Evolutionary conservation across 73 alveolate species (phyloP).

Genomic region (Loxodes magnus): DNA sequence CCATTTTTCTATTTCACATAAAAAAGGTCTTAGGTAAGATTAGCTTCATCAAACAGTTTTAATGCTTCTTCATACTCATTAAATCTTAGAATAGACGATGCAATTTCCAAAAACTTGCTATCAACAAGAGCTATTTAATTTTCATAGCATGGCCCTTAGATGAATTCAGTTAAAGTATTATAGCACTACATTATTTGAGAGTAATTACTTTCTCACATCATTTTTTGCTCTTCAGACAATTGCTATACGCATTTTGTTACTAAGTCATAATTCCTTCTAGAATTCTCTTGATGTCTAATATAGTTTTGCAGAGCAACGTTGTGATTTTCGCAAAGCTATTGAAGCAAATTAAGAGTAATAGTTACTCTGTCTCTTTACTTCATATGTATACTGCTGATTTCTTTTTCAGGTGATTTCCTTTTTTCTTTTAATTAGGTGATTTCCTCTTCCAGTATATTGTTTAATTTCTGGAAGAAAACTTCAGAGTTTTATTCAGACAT

Average conservation of each 20-base stretch:
- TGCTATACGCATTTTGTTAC: slow-evolving; percentile 29
- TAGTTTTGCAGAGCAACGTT: slow-evolving; percentile 62
- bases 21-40: too few species aligned
- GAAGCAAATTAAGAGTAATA: slow-evolving; percentile 71
- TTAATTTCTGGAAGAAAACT: too few species aligned
- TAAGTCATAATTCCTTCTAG: slow-evolving; percentile 66
- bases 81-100: slow-evolving; percentile 44
- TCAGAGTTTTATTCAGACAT: too few species aligned
- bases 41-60: slow-evolving; percentile 10
- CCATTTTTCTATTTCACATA: slow-evolving; percentile 10
- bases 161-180: slow-evolving; percentile 85
- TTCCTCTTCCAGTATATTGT: too few species aligned
- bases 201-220: slow-evolving; percentile 63
- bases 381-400: too few species aligned
- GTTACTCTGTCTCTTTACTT: too few species aligned
- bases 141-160: slow-evolving; percentile 95
- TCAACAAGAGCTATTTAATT: slow-evolving; percentile 72
- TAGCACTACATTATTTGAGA: slow-evolving; percentile 62
- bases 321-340: slow-evolving; percentile 88
- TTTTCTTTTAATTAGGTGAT: too few species aligned
- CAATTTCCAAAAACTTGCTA: slow-evolving; percentile 71
- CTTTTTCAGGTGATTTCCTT: too few species aligned
- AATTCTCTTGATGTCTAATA: slow-evolving; percentile 69
- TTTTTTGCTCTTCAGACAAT: slow-evolving; percentile 27
- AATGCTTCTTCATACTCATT: slow-evolving; percentile 20